These are phyloP conservation scores for Paramarasmius palmivorus DNA, from an alignment of 1,284 basidiomycete species.

Conservation along the genomic window DNA sequence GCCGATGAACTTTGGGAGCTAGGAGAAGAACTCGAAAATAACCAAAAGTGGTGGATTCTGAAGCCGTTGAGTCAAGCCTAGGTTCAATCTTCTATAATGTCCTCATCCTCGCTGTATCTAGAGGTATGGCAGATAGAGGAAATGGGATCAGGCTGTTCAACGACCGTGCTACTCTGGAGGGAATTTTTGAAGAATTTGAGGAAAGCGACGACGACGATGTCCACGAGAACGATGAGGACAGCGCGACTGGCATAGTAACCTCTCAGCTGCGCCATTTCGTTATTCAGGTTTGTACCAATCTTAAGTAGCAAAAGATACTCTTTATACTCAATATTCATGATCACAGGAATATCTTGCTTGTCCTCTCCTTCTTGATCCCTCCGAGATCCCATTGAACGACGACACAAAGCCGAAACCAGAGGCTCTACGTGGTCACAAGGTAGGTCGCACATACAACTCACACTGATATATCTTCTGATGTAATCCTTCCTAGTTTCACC, in stretches of 20 bases:
- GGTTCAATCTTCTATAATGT: constrained; percentile 5
- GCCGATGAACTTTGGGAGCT: constrained; percentile 94
- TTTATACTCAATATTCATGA: too few relatives aligned
- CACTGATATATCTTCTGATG: constrained; percentile 4
- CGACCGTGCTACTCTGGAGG: constrained; percentile 69
- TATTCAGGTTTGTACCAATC: constrained; percentile 69
- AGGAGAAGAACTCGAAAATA: constrained; percentile 56
- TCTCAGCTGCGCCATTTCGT: constrained; percentile 97
- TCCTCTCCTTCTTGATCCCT: constrained; percentile 80
- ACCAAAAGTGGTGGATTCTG: constrained; percentile 83
- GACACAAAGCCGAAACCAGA: constrained; percentile 19
- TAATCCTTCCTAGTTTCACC: constrained; percentile 72
- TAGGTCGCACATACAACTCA: constrained; percentile 31
- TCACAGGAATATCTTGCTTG: constrained; percentile 78
- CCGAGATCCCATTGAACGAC: constrained; percentile 37
- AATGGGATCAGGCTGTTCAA: constrained; percentile 94
- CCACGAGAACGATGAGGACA: constrained; percentile 25
- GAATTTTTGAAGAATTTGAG: constrained; percentile 89
- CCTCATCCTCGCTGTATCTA: constrained; percentile 18
- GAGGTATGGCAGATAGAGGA: constrained; percentile 93
- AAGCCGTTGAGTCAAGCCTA: constrained; percentile 62
- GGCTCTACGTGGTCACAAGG: constrained; percentile 64
- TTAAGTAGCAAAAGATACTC: too few relatives aligned
- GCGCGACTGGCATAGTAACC: constrained; percentile 64
- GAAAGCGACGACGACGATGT: constrained; percentile 36